phyloP scores from a whole-genome alignment of 176 grass and related monocot genomes.

The Carex scoparia region DNA sequence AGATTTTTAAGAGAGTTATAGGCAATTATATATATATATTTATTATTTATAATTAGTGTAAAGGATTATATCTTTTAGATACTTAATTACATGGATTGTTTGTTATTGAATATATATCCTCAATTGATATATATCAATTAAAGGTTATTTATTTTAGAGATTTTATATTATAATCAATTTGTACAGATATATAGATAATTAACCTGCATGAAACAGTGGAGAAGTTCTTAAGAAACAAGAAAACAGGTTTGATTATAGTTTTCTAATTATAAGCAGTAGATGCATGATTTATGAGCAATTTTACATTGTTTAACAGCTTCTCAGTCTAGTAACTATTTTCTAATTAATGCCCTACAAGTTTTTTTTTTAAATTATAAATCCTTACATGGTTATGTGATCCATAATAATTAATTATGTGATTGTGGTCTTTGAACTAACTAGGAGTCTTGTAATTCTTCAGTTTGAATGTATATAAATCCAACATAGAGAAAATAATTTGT shows the following conservation, averaged over 20 bases:
- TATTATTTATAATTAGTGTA: constrained; percentile 17
- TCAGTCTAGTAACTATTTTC: background rate
- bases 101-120: background rate
- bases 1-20: constrained; percentile 1
- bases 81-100: background rate
- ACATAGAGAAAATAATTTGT: background rate
- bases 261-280: background rate
- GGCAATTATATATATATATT: background rate
- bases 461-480: background rate
- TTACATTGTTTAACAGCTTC: background rate
- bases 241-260: background rate
- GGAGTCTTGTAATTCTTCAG: background rate
- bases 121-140: background rate
- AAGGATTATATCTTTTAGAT: constrained; percentile 15
- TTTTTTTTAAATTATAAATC: background rate
- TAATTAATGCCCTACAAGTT: background rate
- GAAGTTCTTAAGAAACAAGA: background rate
- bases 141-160: background rate
- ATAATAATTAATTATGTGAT: background rate
- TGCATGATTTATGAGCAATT: background rate
- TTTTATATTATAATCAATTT: background rate
- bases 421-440: background rate
- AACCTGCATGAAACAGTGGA: background rate
- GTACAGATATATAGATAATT: background rate
- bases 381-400: background rate